Base-by-base conservation (phyloP, 2,329 filamentous ascomycete species). In the Botrytis fragariae region DNA sequence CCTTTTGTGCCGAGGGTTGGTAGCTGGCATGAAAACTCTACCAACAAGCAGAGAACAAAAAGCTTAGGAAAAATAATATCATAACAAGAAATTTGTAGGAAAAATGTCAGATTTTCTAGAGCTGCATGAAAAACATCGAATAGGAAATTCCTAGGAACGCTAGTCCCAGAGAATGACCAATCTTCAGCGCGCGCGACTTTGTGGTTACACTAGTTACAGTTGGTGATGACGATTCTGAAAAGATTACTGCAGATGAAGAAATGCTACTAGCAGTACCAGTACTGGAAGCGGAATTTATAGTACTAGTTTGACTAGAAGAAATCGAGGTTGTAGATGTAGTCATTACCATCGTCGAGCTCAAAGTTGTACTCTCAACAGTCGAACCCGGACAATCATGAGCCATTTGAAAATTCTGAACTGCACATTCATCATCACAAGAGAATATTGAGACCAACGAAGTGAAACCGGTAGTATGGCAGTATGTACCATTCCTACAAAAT, bases 301-400 rank as follows among this genome's bases (percentile, higher is more conserved):
- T 44, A 16, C 4, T 45, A 25, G 20, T 32, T 44, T n/a, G 12
- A 70, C 20, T 45, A 25, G 12, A 29, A 37, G 42, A 25, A 25
- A 25, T 12, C 68, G 20, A 35, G 25, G 37, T 29, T 14, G 20
- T 29, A 1, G 37, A 18, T 37, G 44, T 39, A 16, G 29, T 44
- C 7, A 37, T 25, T 22, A 18, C 18, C 20, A 9, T 72, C n/a
- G 22, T 29, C 48, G 25, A n/a, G 16, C 22, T 60, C 14, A 32
- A 45, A 48, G 4, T 68, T 22, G 37, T 32, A 59, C 10, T 48
- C 5, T 54, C 37, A 29, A 64, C 29, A 16, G 32, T 74, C 4
- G 79, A 80, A 54, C 76, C 80, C 20, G 77, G 78, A 37, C 76
- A 74, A 63, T 80, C 63, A 67, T 81, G 79, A 42, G 79, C 80